Evolutionary conservation across 2,329 filamentous ascomycete species (phyloP), one percentile per base, ranked within the genome.

Genomic region (Huntiella abstrusa): DNA sequence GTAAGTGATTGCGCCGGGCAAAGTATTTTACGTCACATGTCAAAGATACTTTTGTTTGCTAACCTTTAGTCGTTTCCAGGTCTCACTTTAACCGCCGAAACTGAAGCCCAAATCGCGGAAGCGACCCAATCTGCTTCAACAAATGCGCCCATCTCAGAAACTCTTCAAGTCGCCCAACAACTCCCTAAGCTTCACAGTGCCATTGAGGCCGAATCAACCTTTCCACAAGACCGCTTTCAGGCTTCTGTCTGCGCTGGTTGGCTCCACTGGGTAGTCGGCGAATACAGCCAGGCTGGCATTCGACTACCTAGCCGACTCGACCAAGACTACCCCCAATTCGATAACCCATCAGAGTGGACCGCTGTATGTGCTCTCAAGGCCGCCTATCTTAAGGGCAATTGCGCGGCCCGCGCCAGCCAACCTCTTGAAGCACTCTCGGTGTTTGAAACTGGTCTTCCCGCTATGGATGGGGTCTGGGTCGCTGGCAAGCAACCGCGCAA

Each of bases 171-270:
- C 17, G 57, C 62, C 4, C 58, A 56, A 44, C 61, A 67, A 15
- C 57, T 73, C 15, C 67, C 72, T 2, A 67, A 66, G 52, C 65
- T 80, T 3, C 56, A 69, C 45, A 59, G 65, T 37, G 72, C 69
- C 12, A 73, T 82, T 53, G 74, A 77, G 5, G 65, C 67, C 45
- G 77, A 79, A 54, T 62, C 65, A 4, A 57, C 56, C 5, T 62
- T 68, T 52, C 59, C 61, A 10, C 70, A 79, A 57, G 76, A 80
- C 53, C 67, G 62, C 46, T 80, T 88, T 54, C 85, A 94, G 61
- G 87, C 85, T 32, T 78, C 76, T 51, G 77, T 91, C 44, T 91
- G 84, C 59, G 61, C 88, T 39, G 86, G 79, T 46, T 92, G 86
- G 82, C 68, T 94, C 55, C 77, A 92, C 57, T 93, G 83, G 75